Conservation (phyloP, 495 filamentous ascomycete species). For the Sporormia fimetaria region DNA sequence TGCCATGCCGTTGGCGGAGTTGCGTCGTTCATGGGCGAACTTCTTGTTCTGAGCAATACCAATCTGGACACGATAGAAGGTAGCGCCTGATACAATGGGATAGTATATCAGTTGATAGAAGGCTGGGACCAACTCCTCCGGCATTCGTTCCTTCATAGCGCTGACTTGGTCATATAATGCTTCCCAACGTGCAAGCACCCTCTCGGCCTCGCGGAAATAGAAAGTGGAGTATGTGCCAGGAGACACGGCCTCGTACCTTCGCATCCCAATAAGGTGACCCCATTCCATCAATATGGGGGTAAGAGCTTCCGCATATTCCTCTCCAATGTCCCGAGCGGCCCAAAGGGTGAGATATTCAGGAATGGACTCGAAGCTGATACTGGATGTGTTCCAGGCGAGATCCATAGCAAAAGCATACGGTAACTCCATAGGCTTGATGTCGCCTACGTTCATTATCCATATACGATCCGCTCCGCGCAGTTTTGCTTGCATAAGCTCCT, state of each 20-base stretch:
- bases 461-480: constrained; percentile 7
- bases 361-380: constrained; percentile 9
- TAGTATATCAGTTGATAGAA: constrained; percentile 15
- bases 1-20: constrained; percentile 9
- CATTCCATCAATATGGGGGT: constrained; percentile 1
- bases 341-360: constrained; percentile 5
- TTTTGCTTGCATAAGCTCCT: constrained; percentile 12
- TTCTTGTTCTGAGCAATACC: constrained; percentile 8
- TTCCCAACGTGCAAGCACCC: constrained; percentile 2
- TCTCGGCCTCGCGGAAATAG: constrained; percentile 18
- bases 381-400: constrained; percentile 12
- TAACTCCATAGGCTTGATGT: constrained; percentile 16
- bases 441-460: constrained; percentile 21
- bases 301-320: neutral
- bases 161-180: constrained; percentile 4
- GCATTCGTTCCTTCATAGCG: constrained; percentile 3
- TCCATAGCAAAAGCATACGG: constrained; percentile 12
- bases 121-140: neutral
- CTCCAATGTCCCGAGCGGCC: constrained; percentile 13
- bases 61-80: constrained; percentile 5
- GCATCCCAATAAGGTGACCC: constrained; percentile 10
- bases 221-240: constrained; percentile 8
- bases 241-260: constrained; percentile 10
- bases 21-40: constrained; percentile 8
- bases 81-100: constrained; percentile 13